Percentiles rank a stretch among this genome's conserved stretches.
These are phyloP conservation scores for Niebla homalea DNA, from an alignment of 495 filamentous ascomycete species.

Conservation along the genomic window DNA sequence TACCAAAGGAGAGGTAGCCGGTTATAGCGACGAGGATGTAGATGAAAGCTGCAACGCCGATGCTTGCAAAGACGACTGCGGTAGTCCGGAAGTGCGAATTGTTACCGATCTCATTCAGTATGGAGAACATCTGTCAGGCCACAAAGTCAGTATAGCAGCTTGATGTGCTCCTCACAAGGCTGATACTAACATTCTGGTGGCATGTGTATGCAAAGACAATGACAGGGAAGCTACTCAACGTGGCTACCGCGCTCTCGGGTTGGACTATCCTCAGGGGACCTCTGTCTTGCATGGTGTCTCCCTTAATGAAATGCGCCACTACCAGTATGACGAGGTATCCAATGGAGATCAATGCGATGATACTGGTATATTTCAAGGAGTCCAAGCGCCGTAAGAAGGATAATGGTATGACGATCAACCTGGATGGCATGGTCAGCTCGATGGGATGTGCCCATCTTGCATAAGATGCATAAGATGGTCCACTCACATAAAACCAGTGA, in stretches of 20 bases:
- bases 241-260: constrained; percentile 66
- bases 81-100: constrained; percentile 74
- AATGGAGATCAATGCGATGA: constrained; percentile 84
- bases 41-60: constrained; percentile 63
- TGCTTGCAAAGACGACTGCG: constrained; percentile 65
- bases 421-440: constrained; percentile 19
- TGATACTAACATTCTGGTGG: constrained; percentile 72
- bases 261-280: constrained; percentile 58
- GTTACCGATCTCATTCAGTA: constrained; percentile 85
- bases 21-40: constrained; percentile 90
- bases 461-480: no score
- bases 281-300: constrained; percentile 59
- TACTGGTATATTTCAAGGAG: constrained; percentile 91
- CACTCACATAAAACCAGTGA: constrained; percentile 85
- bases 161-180: neutral
- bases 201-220: constrained; percentile 98
- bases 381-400: constrained; percentile 84
- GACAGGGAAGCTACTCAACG: constrained; percentile 77
- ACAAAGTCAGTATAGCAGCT: neutral
- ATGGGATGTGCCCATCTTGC: neutral
- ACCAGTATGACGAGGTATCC: constrained; percentile 86
- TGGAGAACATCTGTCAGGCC: constrained; percentile 79
- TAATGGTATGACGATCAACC: constrained; percentile 85
- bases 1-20: constrained; percentile 88
- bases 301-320: constrained; percentile 71